Percentiles rank a stretch among this genome's conserved stretches.
phyloP scores from a whole-genome alignment of 2,329 filamentous ascomycete genomes.

The Ciborinia camelliae region DNA sequence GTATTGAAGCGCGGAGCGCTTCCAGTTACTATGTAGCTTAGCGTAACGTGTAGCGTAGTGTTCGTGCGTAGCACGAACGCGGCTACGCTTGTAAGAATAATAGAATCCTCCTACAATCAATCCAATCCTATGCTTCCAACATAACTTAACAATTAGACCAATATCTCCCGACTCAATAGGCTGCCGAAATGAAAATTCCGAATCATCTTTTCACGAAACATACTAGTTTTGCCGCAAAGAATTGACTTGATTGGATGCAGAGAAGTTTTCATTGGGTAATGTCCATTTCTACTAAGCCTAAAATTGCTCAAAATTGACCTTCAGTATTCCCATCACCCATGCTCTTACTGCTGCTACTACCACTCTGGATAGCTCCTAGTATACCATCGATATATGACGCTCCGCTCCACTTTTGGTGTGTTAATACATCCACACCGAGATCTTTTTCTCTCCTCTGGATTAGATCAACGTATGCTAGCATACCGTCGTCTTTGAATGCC shows the following conservation, averaged over 20 bases:
- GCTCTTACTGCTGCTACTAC: conserved; percentile 82
- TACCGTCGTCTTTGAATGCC: conserved; percentile 84
- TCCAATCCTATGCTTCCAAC: too few relatives aligned
- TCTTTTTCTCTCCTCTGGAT: conserved; percentile 91
- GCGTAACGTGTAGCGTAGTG: too few relatives aligned
- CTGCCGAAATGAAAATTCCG: too few relatives aligned
- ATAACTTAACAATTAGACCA: too few relatives aligned
- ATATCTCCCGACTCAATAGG: too few relatives aligned
- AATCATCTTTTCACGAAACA: too few relatives aligned
- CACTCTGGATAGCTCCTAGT: conserved; percentile 83
- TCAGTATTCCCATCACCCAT: conserved; percentile 97
- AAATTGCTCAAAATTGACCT: conserved; percentile 56
- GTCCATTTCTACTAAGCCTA: conserved; percentile 12
- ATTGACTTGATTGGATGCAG: neutral
- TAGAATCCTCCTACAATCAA: too few relatives aligned
- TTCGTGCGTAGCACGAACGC: too few relatives aligned
- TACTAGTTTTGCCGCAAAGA: too few relatives aligned
- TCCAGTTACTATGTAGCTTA: too few relatives aligned
- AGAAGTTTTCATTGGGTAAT: neutral
- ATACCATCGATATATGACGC: conserved; percentile 82
- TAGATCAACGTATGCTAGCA: conserved; percentile 95
- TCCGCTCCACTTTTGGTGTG: conserved; percentile 52
- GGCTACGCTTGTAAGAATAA: too few relatives aligned
- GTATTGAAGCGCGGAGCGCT: too few relatives aligned
- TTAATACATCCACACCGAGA: conserved; percentile 44